These are phyloP conservation scores for Salix koriyanagi DNA, from an alignment of 345 rosid species.

Conservation along the genomic window DNA sequence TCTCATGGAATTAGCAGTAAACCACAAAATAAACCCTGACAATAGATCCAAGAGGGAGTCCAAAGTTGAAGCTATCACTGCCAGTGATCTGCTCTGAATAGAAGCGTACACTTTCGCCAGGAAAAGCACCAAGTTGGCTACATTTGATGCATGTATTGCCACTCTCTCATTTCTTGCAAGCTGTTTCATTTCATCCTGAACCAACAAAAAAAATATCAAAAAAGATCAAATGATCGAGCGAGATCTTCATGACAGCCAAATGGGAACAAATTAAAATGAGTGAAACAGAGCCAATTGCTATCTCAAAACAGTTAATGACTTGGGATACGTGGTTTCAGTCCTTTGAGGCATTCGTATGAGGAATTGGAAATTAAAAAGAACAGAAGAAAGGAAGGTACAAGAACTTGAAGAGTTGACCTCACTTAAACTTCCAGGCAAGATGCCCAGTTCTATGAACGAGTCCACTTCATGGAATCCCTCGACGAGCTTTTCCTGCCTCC, in stretches of 20 bases:
- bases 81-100: constrained; percentile 31
- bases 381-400: too few species aligned
- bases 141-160: constrained; percentile 40
- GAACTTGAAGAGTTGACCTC: constrained; percentile 21
- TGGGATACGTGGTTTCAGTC: background rate
- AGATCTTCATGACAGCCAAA: background rate
- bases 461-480: constrained; percentile 47
- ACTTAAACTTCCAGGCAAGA: constrained; percentile 29
- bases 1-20: constrained; percentile 38
- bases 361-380: too few species aligned
- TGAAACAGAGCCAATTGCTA: background rate
- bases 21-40: constrained; percentile 49
- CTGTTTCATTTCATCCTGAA: constrained; percentile 29
- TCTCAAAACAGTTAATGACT: background rate
- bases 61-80: constrained; percentile 41
- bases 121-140: constrained; percentile 44
- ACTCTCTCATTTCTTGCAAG: constrained; percentile 28
- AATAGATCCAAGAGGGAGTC: constrained; percentile 42
- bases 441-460: constrained; percentile 40
- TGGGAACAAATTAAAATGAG: background rate
- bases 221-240: background rate
- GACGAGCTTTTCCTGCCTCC: constrained; percentile 40
- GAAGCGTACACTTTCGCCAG: constrained; percentile 36
- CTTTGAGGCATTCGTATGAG: background rate
- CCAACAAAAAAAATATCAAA: background rate